Evolutionary conservation across 768 basidiomycete genomes (phyloP).

Genomic region (Boletus insuetus): DNA sequence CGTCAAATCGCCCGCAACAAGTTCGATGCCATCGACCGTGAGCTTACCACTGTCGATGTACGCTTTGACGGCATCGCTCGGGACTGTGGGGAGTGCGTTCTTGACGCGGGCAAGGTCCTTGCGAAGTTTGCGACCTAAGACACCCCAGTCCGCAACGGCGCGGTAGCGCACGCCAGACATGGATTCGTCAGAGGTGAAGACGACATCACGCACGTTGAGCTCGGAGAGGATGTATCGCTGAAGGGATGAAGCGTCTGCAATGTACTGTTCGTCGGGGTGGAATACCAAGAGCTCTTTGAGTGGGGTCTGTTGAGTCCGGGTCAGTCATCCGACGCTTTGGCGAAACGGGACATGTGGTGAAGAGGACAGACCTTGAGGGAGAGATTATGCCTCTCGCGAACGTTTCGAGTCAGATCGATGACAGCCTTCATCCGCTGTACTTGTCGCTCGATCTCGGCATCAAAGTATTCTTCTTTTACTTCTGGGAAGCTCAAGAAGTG

Average conservation of each 20-base stretch:
- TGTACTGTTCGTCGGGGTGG: slow-evolving; percentile 82
- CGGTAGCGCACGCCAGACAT: slow-evolving; percentile 86
- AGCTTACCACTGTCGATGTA: slow-evolving; percentile 77
- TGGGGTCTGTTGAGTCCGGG: slow-evolving; percentile 59
- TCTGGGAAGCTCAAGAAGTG: slow-evolving; percentile 95
- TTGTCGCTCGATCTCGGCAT: slow-evolving; percentile 89
- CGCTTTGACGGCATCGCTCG: slow-evolving; percentile 78
- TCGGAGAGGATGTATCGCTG: slow-evolving; percentile 90
- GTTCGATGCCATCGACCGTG: slow-evolving; percentile 83
- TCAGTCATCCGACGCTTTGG: neutral
- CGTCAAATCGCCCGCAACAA: slow-evolving; percentile 86
- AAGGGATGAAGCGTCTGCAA: slow-evolving; percentile 81
- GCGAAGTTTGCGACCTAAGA: slow-evolving; percentile 88
- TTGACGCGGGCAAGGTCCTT: slow-evolving; percentile 90
- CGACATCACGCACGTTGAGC: slow-evolving; percentile 88
- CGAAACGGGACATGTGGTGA: neutral
- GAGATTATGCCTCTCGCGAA: slow-evolving; percentile 83
- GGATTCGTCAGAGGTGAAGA: slow-evolving; percentile 87
- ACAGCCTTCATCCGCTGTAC: slow-evolving; percentile 93
- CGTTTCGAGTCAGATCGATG: slow-evolving; percentile 85
- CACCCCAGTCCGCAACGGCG: slow-evolving; percentile 92
- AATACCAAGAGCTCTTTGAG: slow-evolving; percentile 90
- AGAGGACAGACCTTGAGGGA: slow-evolving; percentile 75
- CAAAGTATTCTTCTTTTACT: slow-evolving; percentile 93
- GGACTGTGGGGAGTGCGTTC: slow-evolving; percentile 75